Evolutionary conservation across 164 flowering plant genomes (phyloP).

Genomic region (Umbellularia californica): DNA sequence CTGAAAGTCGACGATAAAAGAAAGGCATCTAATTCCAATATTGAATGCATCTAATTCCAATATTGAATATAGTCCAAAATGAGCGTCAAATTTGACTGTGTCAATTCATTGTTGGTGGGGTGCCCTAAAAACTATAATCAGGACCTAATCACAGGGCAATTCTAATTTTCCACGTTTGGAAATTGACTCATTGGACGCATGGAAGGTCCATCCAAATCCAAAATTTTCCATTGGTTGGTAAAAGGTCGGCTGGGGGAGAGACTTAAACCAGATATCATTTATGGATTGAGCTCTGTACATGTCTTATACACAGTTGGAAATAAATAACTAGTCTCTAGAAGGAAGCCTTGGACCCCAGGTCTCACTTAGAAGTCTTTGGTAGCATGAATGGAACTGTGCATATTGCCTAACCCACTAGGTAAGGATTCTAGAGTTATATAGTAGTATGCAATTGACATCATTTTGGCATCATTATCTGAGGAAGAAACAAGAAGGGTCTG

Average conservation of each 20-base stretch:
- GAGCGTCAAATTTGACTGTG: too few relatives aligned
- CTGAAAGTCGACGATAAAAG: too few relatives aligned
- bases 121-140: too few relatives aligned
- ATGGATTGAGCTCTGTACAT: neutral
- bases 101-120: too few relatives aligned
- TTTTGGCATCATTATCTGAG: too few relatives aligned
- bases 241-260: slow-evolving; percentile 1
- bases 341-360: neutral
- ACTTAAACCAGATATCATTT: neutral
- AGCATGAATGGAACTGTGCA: neutral
- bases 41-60: too few relatives aligned
- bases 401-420: neutral
- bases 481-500: too few relatives aligned
- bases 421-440: too few relatives aligned
- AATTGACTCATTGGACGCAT: neutral
- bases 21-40: too few relatives aligned
- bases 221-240: slow-evolving; percentile 10
- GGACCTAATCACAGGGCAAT: neutral
- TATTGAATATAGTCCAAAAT: too few relatives aligned
- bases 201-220: neutral
- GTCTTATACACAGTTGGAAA: neutral
- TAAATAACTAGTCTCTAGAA: neutral
- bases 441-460: too few relatives aligned
- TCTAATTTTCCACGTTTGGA: neutral
- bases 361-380: neutral